Evolutionary conservation across 805 yeast species (phyloP).

Genomic region (Candida chilensis): DNA sequence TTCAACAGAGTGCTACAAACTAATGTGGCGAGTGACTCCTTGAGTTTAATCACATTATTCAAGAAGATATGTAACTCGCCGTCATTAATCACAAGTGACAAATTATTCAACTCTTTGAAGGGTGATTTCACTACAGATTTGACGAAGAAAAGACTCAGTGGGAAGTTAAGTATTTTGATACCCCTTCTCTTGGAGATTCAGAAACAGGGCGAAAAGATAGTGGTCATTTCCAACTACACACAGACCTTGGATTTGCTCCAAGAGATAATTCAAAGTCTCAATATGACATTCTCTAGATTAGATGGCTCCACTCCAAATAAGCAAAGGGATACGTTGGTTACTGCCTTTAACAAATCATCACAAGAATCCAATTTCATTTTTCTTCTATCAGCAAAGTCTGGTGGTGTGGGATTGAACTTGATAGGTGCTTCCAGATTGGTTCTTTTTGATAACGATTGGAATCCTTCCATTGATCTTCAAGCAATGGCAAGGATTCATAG

Average conservation of each 20-base stretch:
- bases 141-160: constrained; percentile 23
- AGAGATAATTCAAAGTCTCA: constrained; percentile 35
- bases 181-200: constrained; percentile 44
- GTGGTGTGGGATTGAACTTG: constrained; percentile 87
- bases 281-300: constrained; percentile 47
- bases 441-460: constrained; percentile 93
- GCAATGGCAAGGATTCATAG: constrained; percentile 95
- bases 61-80: constrained; percentile 85
- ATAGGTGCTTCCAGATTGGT: constrained; percentile 85
- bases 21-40: constrained; percentile 29
- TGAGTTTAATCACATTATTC: constrained; percentile 63
- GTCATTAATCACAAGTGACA: constrained; percentile 43
- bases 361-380: constrained; percentile 45
- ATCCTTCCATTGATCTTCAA: constrained; percentile 85
- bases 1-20: constrained; percentile 19
- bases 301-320: constrained; percentile 81
- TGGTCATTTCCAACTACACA: constrained; percentile 81
- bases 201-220: constrained; percentile 56
- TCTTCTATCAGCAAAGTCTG: constrained; percentile 80
- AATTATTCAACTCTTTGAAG: constrained; percentile 16
- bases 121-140: constrained; percentile 12
- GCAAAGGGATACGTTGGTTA: constrained; percentile 57
- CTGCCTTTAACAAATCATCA: constrained; percentile 49
- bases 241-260: constrained; percentile 78
- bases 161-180: constrained; percentile 58